Percentiles rank a stretch among this genome's conserved stretches.
Conservation (phyloP, 306 rosid species). For the Urtica urens region DNA sequence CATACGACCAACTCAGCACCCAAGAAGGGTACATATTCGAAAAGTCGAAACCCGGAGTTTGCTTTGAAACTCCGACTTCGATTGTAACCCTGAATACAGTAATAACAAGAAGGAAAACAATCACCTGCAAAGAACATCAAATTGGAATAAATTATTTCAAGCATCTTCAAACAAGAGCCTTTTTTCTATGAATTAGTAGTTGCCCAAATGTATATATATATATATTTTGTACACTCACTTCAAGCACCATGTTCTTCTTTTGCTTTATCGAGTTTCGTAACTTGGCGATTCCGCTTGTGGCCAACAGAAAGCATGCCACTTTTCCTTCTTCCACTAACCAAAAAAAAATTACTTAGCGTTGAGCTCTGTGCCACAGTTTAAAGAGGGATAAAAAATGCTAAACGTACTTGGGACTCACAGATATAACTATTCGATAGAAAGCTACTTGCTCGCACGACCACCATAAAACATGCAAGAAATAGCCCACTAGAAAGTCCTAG, state of each 20-base stretch:
- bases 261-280: constrained; percentile 44
- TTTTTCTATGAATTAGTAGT: too few species aligned
- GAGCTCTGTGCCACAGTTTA: constrained; percentile 4
- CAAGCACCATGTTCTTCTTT: constrained; percentile 41
- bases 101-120: constrained; percentile 72
- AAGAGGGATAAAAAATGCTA: constrained; percentile 1
- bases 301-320: constrained; percentile 85
- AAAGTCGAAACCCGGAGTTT: constrained; percentile 68
- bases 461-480: constrained; percentile 42
- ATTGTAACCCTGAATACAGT: constrained; percentile 64
- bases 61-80: constrained; percentile 82
- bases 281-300: constrained; percentile 64
- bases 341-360: constrained; percentile 18
- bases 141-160: constrained; percentile 4
- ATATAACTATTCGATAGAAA: constrained; percentile 87
- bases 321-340: constrained; percentile 96
- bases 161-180: constrained; percentile 9
- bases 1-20: constrained; percentile 41
- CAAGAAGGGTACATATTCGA: constrained; percentile 51
- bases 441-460: constrained; percentile 70
- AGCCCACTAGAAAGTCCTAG: constrained; percentile 32
- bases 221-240: constrained; percentile 41
- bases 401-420: constrained; percentile 64
- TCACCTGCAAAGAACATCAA: constrained; percentile 40
- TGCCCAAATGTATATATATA: constrained; percentile 9